Conservation (phyloP, 768 basidiomycete genomes). For the Phanerochaete sordida region DNA sequence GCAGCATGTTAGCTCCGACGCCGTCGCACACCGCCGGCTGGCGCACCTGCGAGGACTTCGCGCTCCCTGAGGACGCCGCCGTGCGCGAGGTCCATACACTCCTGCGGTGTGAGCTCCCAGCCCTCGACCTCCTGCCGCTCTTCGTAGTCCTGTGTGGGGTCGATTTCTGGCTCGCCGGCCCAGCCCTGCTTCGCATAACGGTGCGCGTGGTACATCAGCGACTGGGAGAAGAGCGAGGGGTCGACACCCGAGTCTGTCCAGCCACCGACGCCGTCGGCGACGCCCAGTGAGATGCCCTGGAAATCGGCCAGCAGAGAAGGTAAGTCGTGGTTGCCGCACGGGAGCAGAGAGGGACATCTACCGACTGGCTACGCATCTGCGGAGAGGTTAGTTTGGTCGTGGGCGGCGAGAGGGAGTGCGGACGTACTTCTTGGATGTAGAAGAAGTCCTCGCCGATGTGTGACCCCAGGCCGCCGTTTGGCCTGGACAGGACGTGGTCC, state of each 20-base stretch:
- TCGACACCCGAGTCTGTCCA: conserved; percentile 85
- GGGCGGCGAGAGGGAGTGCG: not conserved
- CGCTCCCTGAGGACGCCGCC: conserved; percentile 67
- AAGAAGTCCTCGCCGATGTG: conserved; percentile 61
- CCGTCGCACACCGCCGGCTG: not conserved
- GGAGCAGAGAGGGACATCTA: conserved; percentile 37
- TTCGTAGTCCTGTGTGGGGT: conserved; percentile 71
- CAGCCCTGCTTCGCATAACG: conserved; percentile 69
- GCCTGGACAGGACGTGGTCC: conserved; percentile 52
- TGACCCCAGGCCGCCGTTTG: conserved; percentile 35
- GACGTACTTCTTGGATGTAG: conserved; percentile 64
- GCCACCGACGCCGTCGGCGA: conserved; percentile 93
- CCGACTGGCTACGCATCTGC: conserved; percentile 78
- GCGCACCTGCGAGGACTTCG: conserved; percentile 33
- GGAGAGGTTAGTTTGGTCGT: not conserved
- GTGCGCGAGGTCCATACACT: conserved; percentile 72
- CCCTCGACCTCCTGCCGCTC: conserved; percentile 63
- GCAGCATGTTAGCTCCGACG: not conserved
- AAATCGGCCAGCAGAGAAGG: conserved; percentile 3
- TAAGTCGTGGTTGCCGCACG: conserved; percentile 4
- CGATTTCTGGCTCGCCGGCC: conserved; percentile 82
- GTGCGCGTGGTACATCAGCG: conserved; percentile 85
- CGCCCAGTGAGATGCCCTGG: conserved; percentile 77
- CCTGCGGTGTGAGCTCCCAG: conserved; percentile 62
- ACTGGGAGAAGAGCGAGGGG: conserved; percentile 87